Conservation (phyloP, 371 early-diverging fungal species). For the Circinella umbellata region DNA sequence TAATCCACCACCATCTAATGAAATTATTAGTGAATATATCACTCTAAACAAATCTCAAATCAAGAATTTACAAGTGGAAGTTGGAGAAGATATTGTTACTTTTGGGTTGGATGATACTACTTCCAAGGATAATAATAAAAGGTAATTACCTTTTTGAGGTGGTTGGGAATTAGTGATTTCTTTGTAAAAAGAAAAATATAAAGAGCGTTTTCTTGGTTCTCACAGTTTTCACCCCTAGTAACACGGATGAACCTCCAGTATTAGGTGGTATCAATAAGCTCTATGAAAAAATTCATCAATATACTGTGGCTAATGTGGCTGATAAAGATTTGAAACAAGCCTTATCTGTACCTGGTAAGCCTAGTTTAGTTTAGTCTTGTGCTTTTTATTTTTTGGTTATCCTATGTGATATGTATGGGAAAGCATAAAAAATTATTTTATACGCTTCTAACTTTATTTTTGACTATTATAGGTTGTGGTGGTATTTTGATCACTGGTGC, state of each 20-base stretch:
- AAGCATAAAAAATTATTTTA: too few relatives aligned
- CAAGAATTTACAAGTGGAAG: slow-evolving; percentile 42
- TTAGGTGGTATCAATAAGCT: slow-evolving; percentile 59
- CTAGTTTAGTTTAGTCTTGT: neutral
- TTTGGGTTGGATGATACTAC: neutral
- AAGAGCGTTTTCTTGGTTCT: too few relatives aligned
- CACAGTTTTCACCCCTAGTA: neutral
- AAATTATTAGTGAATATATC: slow-evolving; percentile 23
- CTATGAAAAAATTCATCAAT: slow-evolving; percentile 51
- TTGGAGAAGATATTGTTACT: slow-evolving; percentile 51
- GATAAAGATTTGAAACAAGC: slow-evolving; percentile 51
- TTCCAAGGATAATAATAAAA: slow-evolving; percentile 8
- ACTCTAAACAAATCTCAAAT: slow-evolving; percentile 35
- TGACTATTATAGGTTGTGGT: slow-evolving; percentile 52
- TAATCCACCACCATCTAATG: slow-evolving; percentile 12
- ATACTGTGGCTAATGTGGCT: slow-evolving; percentile 57
- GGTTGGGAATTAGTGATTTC: too few relatives aligned
- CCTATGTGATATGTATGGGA: too few relatives aligned
- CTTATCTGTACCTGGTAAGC: slow-evolving; percentile 53
- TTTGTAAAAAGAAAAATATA: neutral
- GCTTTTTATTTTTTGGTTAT: too few relatives aligned
- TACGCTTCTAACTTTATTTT: too few relatives aligned
- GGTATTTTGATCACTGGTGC: slow-evolving; percentile 84
- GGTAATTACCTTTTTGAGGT: neutral
- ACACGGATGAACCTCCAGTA: neutral